Evolutionary conservation across 352 stramenopile species (phyloP).

Genomic region (Phytophthora multivora): DNA sequence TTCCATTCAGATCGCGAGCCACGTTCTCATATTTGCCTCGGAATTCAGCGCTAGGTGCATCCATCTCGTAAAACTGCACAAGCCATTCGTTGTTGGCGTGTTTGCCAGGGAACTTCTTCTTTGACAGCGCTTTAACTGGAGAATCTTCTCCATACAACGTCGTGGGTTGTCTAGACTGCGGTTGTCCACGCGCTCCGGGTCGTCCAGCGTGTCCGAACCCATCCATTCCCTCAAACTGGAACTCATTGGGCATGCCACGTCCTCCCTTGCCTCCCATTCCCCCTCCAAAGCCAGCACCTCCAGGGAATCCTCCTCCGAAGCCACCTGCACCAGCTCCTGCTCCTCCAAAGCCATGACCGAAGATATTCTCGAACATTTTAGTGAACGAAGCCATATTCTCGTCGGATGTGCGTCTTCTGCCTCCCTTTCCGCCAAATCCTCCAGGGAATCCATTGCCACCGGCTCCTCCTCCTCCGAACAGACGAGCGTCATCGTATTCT

Average conservation of each 20-base stretch:
- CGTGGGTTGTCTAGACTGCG: conserved; percentile 30
- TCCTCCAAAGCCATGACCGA: conserved; percentile 65
- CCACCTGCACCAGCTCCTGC: conserved; percentile 31
- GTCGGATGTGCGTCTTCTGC: conserved; percentile 42
- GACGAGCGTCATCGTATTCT: conserved; percentile 89
- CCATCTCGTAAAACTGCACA: conserved; percentile 78
- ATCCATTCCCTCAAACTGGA: conserved; percentile 84
- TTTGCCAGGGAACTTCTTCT: conserved; percentile 77
- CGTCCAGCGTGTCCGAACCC: conserved; percentile 60
- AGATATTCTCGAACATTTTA: conserved; percentile 91
- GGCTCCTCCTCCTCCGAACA: conserved; percentile 35
- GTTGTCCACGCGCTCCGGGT: conserved; percentile 18
- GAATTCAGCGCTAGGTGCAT: conserved; percentile 64
- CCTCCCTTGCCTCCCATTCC: conserved; percentile 24
- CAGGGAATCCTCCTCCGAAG: conserved; percentile 36
- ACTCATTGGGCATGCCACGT: conserved; percentile 60
- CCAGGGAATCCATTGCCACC: conserved; percentile 14
- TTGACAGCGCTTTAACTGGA: conserved; percentile 56
- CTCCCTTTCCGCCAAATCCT: conserved; percentile 34
- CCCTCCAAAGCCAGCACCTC: conserved; percentile 25
- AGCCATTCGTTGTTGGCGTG: conserved; percentile 82
- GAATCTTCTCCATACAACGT: conserved; percentile 71
- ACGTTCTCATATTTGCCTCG: conserved; percentile 67
- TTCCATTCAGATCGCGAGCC: conserved; percentile 63
- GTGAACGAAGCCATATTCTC: conserved; percentile 77